A percentile compares a stretch with the other conserved stretches of the same genome.
phyloP scores from a whole-genome alignment of 2,329 filamentous ascomycete genomes.

The Stagonosporopsis tanaceti region DNA sequence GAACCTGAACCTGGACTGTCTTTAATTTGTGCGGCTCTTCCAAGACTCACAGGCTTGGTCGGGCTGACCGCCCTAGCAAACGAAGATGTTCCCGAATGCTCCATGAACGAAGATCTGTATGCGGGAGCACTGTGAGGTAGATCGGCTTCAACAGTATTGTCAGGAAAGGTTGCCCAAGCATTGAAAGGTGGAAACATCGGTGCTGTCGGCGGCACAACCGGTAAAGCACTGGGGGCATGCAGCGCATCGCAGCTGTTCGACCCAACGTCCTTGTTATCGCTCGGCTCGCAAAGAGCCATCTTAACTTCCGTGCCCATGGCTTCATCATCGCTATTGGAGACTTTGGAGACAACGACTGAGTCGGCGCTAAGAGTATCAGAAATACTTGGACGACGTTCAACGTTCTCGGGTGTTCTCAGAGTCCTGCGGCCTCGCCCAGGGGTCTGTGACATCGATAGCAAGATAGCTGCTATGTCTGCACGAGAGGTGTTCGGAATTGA shows the following conservation, averaged over 20 bases:
- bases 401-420: not conserved
- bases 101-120: not conserved
- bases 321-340: conserved; percentile 13
- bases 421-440: not conserved
- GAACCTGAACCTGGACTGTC: not conserved
- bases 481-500: not conserved
- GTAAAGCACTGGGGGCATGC: too few species aligned
- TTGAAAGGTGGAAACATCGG: not conserved
- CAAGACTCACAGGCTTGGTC: not conserved
- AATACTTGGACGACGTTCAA: not conserved
- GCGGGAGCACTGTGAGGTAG: not conserved
- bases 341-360: not conserved
- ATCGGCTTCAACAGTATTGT: too few species aligned
- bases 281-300: not conserved
- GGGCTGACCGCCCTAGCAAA: not conserved
- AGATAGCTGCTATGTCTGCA: not conserved
- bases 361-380: not conserved
- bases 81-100: not conserved
- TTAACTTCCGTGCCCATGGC: not conserved
- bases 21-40: not conserved
- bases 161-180: not conserved
- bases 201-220: not conserved
- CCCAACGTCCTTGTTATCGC: not conserved
- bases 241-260: not conserved
- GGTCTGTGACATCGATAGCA: conserved; percentile 3